These are phyloP conservation scores for Chlorella ohadii DNA, from an alignment of 139 green algal species.

Conservation along the genomic window DNA sequence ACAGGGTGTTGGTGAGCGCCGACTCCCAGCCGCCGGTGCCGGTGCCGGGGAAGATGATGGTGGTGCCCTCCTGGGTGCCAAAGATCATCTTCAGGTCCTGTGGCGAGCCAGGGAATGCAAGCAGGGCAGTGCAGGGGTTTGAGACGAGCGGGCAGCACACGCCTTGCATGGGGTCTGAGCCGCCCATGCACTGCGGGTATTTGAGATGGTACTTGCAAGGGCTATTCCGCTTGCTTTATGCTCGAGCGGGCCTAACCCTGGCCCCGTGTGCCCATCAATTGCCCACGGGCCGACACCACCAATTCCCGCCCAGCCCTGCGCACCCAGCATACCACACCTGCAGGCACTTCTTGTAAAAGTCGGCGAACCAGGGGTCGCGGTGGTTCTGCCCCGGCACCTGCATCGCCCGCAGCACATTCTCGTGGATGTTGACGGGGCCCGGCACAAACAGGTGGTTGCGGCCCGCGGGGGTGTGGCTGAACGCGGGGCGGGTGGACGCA, in stretches of 20 bases:
- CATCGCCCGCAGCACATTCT: slow-evolving; percentile 91
- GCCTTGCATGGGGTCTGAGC: no score
- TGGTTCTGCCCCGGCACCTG: slow-evolving; percentile 90
- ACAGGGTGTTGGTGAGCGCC: slow-evolving; percentile 95
- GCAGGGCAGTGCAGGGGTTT: no score
- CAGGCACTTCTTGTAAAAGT: slow-evolving; percentile 84
- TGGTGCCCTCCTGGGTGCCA: slow-evolving; percentile 83
- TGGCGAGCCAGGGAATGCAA: no score
- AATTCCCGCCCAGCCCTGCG: no score
- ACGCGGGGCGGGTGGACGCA: slow-evolving; percentile 42
- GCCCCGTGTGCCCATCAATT: no score
- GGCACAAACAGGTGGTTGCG: slow-evolving; percentile 96
- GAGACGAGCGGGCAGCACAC: no score
- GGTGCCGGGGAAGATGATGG: slow-evolving; percentile 92
- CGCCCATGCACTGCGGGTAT: no score
- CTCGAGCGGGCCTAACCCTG: no score
- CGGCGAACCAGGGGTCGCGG: slow-evolving; percentile 92
- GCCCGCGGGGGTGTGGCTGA: slow-evolving; percentile 79
- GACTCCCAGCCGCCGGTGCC: slow-evolving; percentile 93
- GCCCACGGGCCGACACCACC: no score
- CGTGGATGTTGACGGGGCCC: slow-evolving; percentile 97
- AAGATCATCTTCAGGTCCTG: slow-evolving; percentile 85
- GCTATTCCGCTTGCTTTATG: no score
- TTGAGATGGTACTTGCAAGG: no score
- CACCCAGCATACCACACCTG: slow-evolving; percentile 33